phyloP scores from a whole-genome alignment of 2,329 filamentous ascomycete species.

The Cladophialophora immunda region DNA sequence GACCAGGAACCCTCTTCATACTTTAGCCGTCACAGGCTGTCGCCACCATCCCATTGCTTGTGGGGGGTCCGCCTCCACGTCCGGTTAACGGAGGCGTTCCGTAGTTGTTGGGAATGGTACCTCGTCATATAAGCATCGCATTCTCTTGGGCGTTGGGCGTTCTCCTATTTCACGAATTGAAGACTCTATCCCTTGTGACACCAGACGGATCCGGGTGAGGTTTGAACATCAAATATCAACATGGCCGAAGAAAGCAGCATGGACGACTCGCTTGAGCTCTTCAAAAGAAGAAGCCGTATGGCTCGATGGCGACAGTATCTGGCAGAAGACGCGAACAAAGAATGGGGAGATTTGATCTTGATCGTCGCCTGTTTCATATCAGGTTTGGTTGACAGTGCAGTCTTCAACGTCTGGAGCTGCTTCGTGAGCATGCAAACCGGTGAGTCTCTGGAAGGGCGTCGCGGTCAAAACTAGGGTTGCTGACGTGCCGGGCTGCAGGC shows the following conservation, averaged over 20 bases:
- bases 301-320: slow-evolving; percentile 26
- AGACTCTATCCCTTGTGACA: neutral
- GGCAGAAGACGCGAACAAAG: slow-evolving; percentile 26
- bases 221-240: neutral
- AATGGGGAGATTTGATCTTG: slow-evolving; percentile 32
- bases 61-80: neutral
- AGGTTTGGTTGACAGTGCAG: slow-evolving; percentile 54
- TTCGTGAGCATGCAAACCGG: slow-evolving; percentile 59
- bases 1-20: slow-evolving; percentile 10
- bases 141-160: slow-evolving; percentile 1
- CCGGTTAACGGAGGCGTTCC: slow-evolving; percentile 19
- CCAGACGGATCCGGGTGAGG: no score
- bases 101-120: neutral
- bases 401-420: slow-evolving; percentile 56
- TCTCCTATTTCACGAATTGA: neutral
- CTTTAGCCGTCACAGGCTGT: slow-evolving; percentile 8
- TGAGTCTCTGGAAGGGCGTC: slow-evolving; percentile 37
- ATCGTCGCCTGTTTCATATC: slow-evolving; percentile 50
- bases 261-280: slow-evolving; percentile 23
- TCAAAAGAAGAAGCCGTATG: slow-evolving; percentile 24
- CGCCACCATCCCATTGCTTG: neutral
- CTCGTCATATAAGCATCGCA: slow-evolving; percentile 5
- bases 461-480: neutral
- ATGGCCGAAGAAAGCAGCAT: slow-evolving; percentile 22
- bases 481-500: slow-evolving; percentile 41